Evolutionary conservation across 192 early-diverging fungal genomes (phyloP).

Genomic region (Radiomyces spectabilis): DNA sequence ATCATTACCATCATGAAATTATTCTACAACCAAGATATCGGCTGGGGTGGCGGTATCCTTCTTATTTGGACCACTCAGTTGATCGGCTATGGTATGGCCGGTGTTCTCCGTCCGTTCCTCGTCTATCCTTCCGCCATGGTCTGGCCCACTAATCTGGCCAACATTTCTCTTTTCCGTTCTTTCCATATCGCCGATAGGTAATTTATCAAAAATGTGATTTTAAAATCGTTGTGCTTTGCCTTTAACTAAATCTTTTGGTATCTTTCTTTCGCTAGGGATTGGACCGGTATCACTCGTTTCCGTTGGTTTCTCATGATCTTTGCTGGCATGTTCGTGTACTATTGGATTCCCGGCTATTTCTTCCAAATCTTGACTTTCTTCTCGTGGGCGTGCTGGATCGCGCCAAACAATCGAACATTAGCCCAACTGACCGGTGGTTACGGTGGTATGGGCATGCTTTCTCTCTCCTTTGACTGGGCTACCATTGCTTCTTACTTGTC

Average conservation of each 20-base stretch:
- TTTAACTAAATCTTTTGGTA: conserved; percentile 1
- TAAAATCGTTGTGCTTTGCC: neutral
- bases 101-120: conserved; percentile 68
- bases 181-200: conserved; percentile 42
- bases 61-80: conserved; percentile 46
- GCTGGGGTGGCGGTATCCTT: conserved; percentile 43
- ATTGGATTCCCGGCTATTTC: conserved; percentile 52
- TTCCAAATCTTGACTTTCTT: conserved; percentile 39
- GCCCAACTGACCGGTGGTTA: conserved; percentile 37
- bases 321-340: conserved; percentile 40
- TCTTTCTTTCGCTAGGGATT: neutral
- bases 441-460: conserved; percentile 44
- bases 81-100: conserved; percentile 52
- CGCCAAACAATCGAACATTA: conserved; percentile 29
- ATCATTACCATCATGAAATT: conserved; percentile 47
- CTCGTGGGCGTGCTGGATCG: conserved; percentile 48
- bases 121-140: conserved; percentile 82
- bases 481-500: conserved; percentile 30
- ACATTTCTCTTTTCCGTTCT: conserved; percentile 69
- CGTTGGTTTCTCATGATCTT: conserved; percentile 54
- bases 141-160: conserved; percentile 78
- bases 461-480: conserved; percentile 57
- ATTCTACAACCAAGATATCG: conserved; percentile 47
- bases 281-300: conserved; percentile 39
- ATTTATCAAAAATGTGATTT: conserved; percentile 3